Evolutionary conservation across 805 yeast species (phyloP).

Genomic region (Starmerella roubikii): DNA sequence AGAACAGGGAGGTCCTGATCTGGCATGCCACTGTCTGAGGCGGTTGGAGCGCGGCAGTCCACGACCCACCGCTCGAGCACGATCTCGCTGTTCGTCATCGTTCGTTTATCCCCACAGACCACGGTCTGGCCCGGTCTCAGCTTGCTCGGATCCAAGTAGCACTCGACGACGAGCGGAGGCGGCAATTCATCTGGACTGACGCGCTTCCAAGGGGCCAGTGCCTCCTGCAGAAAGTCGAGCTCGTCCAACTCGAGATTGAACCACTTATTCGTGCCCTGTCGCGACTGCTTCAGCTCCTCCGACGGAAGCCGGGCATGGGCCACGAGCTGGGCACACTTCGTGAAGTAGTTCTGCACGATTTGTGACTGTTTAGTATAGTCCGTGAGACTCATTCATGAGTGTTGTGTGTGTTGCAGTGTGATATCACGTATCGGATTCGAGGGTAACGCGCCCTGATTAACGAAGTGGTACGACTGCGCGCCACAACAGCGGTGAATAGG

Average conservation of each 20-base stretch:
- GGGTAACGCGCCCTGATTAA: too few species aligned
- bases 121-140: constrained; percentile 45
- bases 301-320: constrained; percentile 18
- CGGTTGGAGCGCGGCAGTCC: constrained; percentile 45
- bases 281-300: constrained; percentile 2
- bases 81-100: constrained; percentile 51
- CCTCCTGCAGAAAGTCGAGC: constrained; percentile 35
- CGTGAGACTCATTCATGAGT: constrained; percentile 11
- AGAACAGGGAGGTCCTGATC: constrained; percentile 46
- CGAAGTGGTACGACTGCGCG: too few species aligned
- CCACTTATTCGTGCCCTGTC: constrained; percentile 23
- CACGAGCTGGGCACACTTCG: constrained; percentile 29
- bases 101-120: constrained; percentile 40
- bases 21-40: background rate
- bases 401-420: too few species aligned
- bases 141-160: constrained; percentile 54
- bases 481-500: too few species aligned
- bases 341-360: constrained; percentile 29
- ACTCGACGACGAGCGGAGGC: constrained; percentile 79
- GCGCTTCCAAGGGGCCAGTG: constrained; percentile 47
- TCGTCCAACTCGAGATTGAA: constrained; percentile 32
- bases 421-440: too few species aligned
- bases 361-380: constrained; percentile 20
- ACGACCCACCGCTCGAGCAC: constrained; percentile 89
- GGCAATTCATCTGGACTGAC: constrained; percentile 23